Base-by-base conservation (phyloP, 129 eudicot species). In the Rutidosis leptorrhynchoides region DNA sequence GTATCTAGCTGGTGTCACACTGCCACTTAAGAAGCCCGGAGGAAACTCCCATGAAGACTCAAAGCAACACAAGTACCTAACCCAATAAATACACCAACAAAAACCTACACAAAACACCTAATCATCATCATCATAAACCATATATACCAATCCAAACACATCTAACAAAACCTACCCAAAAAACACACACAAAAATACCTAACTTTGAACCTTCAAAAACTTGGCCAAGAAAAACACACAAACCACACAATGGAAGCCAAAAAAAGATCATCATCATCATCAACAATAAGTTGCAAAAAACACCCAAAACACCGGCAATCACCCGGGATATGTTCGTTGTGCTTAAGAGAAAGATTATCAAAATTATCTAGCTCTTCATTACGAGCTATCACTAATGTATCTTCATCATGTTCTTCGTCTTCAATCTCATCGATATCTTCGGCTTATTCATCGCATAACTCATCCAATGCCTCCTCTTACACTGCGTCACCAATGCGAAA, bases 241-340 rank as follows among this genome's bases (percentile, higher is more conserved):
- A 73, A 14, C 55, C 64, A 43, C 32, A 49, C 71, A 58, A 75
- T 75, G 79, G 79, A 75, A 59, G 69, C 69, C 12, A 5, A 69
- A 51, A 68, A 62, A 48, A 26, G 74, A 75, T 75, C 79, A 2
- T 75, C n/a, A n/a, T n/a, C n/a, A n/a, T n/a, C 74, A 1, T 58
- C 8, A 12, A 25, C 40, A 75, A 54, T 49, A 60, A 25, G 48
- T n/a, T 92, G 98, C 95, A 85, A 75, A 72, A 91, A 81, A 67
- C 98, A 91, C 79, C 98, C 96, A 0, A 91, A 87, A 49, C 98
- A 91, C 77, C 56, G 63, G 33, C 98, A 91, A 71, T 79, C 96
- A 4, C 94, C 98, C 0, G 98, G 96, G 1, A 95, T 91, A 48
- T 91, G 98, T 67, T 83, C 98, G 1, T 48, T 91, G 23, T 91